Evolutionary conservation across 2,329 filamentous ascomycete species (phyloP), one percentile per base, ranked within the genome.

Genomic region (Paracorniculantispora psalliotae): DNA sequence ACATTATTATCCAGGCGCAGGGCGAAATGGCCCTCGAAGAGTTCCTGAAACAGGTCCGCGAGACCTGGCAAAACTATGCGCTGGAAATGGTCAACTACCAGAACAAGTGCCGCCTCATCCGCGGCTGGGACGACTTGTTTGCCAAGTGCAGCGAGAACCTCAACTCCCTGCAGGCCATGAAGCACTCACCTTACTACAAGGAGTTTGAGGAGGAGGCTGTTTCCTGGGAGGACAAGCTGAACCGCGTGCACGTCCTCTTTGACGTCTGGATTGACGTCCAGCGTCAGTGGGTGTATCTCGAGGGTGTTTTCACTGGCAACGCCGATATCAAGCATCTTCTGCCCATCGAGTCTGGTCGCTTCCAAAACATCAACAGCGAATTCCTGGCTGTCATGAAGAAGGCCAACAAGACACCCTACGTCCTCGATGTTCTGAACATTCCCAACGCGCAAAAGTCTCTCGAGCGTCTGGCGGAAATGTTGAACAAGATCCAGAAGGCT

Each of bases 181-280:
- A 91, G 70, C 93, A 99, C 73, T 99, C 94, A 5, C 94, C 94
- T 0, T 99, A 99, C 74, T 99, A 96, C 81, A 97, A 97, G 73
- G 93, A 97, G 68, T 99, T 99, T 63, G 94, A 99, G 71, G 94
- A 99, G 67, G 94, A 99, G 67, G 96, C 96, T 7, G 89, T 92
- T 1, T 85, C 89, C 1, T 99, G 94, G 94, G 96, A 99, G 75
- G 96, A 99, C 75, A 96, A 96, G 72, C 82, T 99, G 26, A 99
- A 97, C 72, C 87, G 94, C 48, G 92, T 99, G 2, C 94, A 99
- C 71, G 91, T 99, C 17, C 82, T 99, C 10, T 99, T 99, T 69
- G 94, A 99, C 72, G 92, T 99, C 17, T 99, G 96, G 96, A 99
- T 99, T 67, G 96, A 99, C 75, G 96, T 99, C n/a, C 94, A 99